Conservation (phyloP, 768 basidiomycete species). For the Calocybe gangraenosa region DNA sequence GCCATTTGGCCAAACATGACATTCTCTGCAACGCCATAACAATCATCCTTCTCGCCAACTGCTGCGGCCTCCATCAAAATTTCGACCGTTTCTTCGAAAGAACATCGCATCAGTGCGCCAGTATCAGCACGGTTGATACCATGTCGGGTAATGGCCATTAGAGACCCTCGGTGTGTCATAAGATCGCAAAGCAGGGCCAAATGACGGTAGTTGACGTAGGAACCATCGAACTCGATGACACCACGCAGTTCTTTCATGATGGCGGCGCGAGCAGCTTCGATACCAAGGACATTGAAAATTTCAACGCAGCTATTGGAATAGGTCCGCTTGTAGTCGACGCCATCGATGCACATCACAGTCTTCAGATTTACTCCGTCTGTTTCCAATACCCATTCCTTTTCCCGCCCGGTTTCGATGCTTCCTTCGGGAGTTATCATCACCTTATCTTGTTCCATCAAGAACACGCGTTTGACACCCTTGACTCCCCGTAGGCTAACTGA, state of each 20-base stretch:
- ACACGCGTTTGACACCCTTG: conserved; percentile 84
- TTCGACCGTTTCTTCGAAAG: conserved; percentile 99
- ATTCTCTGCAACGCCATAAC: conserved; percentile 98
- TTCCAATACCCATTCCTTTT: conserved; percentile 95
- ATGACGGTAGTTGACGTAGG: conserved; percentile 98
- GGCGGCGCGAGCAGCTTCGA: conserved; percentile 93
- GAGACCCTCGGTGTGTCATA: conserved; percentile 92
- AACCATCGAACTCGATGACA: conserved; percentile 99
- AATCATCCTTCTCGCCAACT: conserved; percentile 97
- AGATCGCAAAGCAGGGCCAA: conserved; percentile 94
- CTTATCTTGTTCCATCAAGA: conserved; percentile 86
- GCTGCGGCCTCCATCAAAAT: conserved; percentile 99
- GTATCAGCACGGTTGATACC: conserved; percentile 99
- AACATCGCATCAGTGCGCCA: conserved; percentile 97
- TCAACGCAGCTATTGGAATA: conserved; percentile 98
- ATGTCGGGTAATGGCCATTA: conserved; percentile 99
- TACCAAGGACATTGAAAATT: conserved; percentile 90
- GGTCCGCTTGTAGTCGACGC: conserved; percentile 89
- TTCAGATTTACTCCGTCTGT: conserved; percentile 96
- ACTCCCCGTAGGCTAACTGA: conserved; percentile 95
- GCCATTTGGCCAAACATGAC: conserved; percentile 99
- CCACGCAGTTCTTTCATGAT: conserved; percentile 91
- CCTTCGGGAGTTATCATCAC: conserved; percentile 63
- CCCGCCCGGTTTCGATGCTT: conserved; percentile 53
- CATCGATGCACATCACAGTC: conserved; percentile 92